Conservation (phyloP, 139 green algal genomes). For the Gonium pectorale region DNA sequence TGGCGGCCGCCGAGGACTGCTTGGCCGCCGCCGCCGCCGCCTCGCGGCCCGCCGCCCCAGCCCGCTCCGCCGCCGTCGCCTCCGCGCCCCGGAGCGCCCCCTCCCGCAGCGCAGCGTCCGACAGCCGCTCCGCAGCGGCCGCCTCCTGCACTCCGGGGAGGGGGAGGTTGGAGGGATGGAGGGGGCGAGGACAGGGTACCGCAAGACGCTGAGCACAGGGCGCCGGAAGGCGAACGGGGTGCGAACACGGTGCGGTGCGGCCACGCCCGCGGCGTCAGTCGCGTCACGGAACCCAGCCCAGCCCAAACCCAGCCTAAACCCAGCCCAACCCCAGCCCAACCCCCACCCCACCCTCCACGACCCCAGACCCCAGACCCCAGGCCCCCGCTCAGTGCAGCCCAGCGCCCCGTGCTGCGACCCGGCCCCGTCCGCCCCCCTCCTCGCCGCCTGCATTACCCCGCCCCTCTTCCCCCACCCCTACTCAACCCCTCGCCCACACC, state of each 20-base stretch:
- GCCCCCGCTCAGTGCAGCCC: no score
- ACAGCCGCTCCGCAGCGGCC: neutral
- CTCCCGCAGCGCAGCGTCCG: neutral
- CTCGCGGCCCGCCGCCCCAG: neutral
- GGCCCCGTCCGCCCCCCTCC: neutral
- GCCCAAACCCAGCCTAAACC: neutral
- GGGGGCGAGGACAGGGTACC: no score
- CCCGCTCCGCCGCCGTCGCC: neutral
- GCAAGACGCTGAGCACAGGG: no score
- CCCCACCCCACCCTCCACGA: no score
- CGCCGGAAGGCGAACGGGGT: no score
- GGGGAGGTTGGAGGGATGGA: no score
- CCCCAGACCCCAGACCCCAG: no score
- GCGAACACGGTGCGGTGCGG: no score
- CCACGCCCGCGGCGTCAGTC: no score
- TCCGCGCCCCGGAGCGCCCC: conserved; percentile 1
- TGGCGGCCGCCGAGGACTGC: neutral
- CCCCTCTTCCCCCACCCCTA: neutral
- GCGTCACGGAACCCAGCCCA: neutral
- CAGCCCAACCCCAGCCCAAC: neutral
- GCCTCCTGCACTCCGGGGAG: neutral
- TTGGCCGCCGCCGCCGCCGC: neutral
- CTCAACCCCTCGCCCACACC: neutral
- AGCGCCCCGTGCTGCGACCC: no score
- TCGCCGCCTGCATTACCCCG: neutral